Evolutionary conservation across 129 eudicot genomes (phyloP).

Genomic region (Kitagawia praeruptora): DNA sequence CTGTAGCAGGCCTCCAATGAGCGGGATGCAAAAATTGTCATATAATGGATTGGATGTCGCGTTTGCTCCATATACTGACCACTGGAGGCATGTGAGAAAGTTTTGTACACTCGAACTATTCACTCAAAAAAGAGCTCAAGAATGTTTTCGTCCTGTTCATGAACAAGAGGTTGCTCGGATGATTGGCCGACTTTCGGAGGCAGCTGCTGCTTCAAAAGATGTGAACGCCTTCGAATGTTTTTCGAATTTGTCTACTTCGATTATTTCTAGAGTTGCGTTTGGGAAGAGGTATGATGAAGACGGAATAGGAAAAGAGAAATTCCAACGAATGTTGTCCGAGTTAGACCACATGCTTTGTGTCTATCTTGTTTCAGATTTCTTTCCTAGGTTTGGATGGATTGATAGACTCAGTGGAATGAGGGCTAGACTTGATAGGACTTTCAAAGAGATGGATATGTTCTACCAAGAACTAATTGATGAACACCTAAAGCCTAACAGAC

Average conservation of each 20-base stretch:
- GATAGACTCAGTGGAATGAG: not conserved
- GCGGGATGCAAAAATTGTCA: not conserved
- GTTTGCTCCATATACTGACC: not conserved
- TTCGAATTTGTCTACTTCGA: not conserved
- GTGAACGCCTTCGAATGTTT: not conserved
- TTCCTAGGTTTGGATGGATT: not conserved
- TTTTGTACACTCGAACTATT: not conserved
- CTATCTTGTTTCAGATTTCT: not conserved
- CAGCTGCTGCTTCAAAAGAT: not conserved
- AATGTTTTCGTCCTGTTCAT: not conserved
- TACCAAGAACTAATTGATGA: not conserved
- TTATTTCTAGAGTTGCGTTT: not conserved
- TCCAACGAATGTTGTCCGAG: not conserved
- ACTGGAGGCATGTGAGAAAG: not conserved
- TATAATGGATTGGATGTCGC: not conserved
- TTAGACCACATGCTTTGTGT: not conserved
- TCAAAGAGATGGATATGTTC: not conserved
- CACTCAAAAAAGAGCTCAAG: not conserved
- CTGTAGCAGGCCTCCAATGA: not conserved
- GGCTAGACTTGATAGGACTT: not conserved
- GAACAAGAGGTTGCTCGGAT: not conserved
- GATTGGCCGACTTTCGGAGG: not conserved
- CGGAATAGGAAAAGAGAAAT: not conserved
- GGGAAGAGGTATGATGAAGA: conserved; percentile 1
- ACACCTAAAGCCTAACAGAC: not conserved